A percentile compares a stretch with the other conserved stretches of the same genome.
Evolutionary conservation across 352 stramenopile species (phyloP).

Genomic region (Phytophthora boehmeriae): DNA sequence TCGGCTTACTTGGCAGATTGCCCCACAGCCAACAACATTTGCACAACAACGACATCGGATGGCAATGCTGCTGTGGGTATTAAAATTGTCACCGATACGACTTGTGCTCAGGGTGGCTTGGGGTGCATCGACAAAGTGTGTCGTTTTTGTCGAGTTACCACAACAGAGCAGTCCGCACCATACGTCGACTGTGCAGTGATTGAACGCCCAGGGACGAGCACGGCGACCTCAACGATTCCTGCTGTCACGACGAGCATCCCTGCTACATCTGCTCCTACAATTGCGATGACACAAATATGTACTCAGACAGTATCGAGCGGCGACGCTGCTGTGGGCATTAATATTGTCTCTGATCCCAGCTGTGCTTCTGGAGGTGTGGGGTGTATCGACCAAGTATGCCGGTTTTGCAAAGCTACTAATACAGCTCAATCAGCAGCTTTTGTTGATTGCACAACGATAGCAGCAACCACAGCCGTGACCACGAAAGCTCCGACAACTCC

Average conservation of each 20-base stretch:
- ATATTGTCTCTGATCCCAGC: constrained; percentile 29
- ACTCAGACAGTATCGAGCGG: constrained; percentile 34
- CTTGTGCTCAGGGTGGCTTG: constrained; percentile 36
- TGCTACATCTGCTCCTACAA: constrained; percentile 5
- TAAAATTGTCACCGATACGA: constrained; percentile 32
- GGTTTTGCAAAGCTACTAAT: constrained; percentile 38
- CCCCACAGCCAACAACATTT: constrained; percentile 8
- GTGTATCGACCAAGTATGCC: constrained; percentile 43
- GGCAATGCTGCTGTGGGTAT: constrained; percentile 30
- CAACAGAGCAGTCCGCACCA: constrained; percentile 27
- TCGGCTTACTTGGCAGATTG: constrained; percentile 19
- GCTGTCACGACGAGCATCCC: constrained; percentile 10
- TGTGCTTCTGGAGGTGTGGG: constrained; percentile 34
- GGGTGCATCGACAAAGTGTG: constrained; percentile 42
- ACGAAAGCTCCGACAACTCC: background rate
- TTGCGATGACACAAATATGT: constrained; percentile 14
- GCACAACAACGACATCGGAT: constrained; percentile 24
- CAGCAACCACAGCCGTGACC: constrained; percentile 1
- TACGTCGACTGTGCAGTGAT: constrained; percentile 23
- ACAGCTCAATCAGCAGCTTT: constrained; percentile 28
- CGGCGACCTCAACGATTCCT: background rate
- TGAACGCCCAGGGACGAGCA: background rate
- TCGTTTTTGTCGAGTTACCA: constrained; percentile 35
- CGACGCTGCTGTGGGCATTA: constrained; percentile 37
- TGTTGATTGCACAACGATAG: constrained; percentile 29